A percentile compares a stretch with the other conserved stretches of the same genome.
Conservation (phyloP, 192 early-diverging fungal species). For the Hyaloraphidium curvatum region DNA sequence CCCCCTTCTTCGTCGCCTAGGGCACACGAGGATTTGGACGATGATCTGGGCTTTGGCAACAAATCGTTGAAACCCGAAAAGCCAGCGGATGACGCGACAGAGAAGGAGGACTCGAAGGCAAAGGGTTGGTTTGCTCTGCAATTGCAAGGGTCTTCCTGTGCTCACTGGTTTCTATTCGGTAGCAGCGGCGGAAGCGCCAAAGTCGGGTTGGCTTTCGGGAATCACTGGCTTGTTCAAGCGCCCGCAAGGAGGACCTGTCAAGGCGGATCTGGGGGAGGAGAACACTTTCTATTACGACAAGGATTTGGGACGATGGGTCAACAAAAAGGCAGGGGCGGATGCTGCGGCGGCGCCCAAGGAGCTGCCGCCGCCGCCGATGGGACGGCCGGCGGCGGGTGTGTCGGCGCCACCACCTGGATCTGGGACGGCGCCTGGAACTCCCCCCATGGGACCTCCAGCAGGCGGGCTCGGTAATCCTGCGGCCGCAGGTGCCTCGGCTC, state of each 20-base stretch:
- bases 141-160: background rate
- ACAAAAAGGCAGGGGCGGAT: conserved; percentile 31
- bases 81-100: conserved; percentile 8
- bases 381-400: too few species aligned
- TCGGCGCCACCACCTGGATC: too few species aligned
- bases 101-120: conserved; percentile 8
- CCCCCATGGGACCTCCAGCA: too few species aligned
- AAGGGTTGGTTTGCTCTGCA: background rate
- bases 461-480: too few species aligned
- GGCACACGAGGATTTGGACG: conserved; percentile 27
- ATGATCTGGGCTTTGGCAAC: conserved; percentile 43
- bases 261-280: conserved; percentile 76
- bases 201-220: background rate
- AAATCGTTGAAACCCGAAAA: conserved; percentile 13
- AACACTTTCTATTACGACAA: conserved; percentile 73
- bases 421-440: too few species aligned
- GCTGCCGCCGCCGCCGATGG: too few species aligned
- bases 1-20: too few species aligned
- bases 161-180: background rate
- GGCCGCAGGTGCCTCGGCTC: too few species aligned
- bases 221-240: conserved; percentile 14
- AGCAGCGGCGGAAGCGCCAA: too few species aligned
- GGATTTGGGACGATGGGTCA: conserved; percentile 72
- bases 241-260: conserved; percentile 27
- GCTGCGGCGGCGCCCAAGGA: too few species aligned